Base-by-base conservation (phyloP, 176 grass and related monocot species). In the Cenchrus fungigraminus region DNA sequence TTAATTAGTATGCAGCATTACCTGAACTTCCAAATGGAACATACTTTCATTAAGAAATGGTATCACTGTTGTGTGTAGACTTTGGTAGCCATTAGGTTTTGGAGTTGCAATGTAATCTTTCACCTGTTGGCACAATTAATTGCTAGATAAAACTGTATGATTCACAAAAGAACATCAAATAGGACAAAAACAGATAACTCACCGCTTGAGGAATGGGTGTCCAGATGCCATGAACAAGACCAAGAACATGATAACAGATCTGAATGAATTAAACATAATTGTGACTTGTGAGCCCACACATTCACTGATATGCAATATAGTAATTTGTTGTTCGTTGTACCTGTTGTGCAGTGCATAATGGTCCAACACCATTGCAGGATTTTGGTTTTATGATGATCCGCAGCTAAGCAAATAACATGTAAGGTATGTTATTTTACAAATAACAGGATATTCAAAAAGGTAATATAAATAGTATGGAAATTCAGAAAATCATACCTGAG, bases 201-300 rank as follows among this genome's bases (percentile, higher is more conserved):
- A 98, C 97, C 76, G 97, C 97, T 96, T 82, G 87, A 86, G 97
- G 97, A 78, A 98, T 92, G 29, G 97, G 97, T 77, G 91, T 98
- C 97, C 97, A 98, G 61, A 96, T 96, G 67, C 89, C 89, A 94
- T 98, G 97, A 91, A 98, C 97, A 91, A 95, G 90, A 51, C 93
- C 97, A 92, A 98, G 93, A 68, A 95, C 89, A 86, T 98, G 97
- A 79, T 98, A 98, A 79, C 97, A 98, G 74, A 98, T 93, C 97
- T 98, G 91, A 80, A 88, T 65, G 45, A 83, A 83, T 82, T 25
- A 45, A 85, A 37, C 50, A 88, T 40, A 86, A 54, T 83, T 84
- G 47, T 65, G 55, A 86, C 70, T 83, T 86, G 47, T 59, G 61
- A 40, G 71, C 73, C 65, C 88, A 78, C 29, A 75, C 82, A 63